Percentiles rank a stretch among this genome's conserved stretches.
phyloP scores from a whole-genome alignment of 2,329 filamentous ascomycete species.

The Aureobasidium sp. region DNA sequence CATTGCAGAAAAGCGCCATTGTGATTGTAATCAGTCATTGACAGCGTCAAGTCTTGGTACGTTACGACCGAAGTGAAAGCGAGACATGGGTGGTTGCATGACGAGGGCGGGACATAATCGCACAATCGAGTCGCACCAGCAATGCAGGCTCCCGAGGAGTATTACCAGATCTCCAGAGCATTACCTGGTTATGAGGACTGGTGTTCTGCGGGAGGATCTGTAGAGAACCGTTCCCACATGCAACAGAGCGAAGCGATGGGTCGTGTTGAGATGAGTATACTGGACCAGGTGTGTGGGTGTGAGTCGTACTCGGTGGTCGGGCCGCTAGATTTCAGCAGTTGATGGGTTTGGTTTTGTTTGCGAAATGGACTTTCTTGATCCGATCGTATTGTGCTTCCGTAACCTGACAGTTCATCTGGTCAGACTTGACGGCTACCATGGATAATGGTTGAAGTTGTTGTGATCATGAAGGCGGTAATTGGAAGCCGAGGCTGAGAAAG shows the following conservation, averaged over 20 bases:
- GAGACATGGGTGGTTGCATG: background rate
- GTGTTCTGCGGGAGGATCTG: background rate
- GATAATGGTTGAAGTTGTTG: background rate
- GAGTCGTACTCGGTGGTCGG: background rate
- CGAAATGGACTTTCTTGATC: background rate
- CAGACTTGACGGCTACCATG: background rate
- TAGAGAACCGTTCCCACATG: background rate
- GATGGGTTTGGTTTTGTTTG: background rate
- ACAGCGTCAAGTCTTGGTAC: background rate
- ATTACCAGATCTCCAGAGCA: constrained; percentile 3
- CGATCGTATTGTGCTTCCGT: background rate
- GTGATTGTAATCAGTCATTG: background rate
- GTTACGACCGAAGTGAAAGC: background rate
- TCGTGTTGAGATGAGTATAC: background rate
- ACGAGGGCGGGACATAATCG: background rate
- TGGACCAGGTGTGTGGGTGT: background rate
- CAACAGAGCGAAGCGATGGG: background rate
- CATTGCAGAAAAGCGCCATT: background rate
- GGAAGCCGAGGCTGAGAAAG: background rate
- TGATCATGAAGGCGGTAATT: background rate
- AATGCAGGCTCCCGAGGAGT: constrained; percentile 2
- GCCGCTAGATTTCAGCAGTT: background rate
- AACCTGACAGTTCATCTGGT: background rate
- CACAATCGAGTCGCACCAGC: constrained; percentile 2
- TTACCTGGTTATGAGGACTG: constrained; percentile 5